Conservation (phyloP, 306 rosid species). For the Canavalia gladiata region DNA sequence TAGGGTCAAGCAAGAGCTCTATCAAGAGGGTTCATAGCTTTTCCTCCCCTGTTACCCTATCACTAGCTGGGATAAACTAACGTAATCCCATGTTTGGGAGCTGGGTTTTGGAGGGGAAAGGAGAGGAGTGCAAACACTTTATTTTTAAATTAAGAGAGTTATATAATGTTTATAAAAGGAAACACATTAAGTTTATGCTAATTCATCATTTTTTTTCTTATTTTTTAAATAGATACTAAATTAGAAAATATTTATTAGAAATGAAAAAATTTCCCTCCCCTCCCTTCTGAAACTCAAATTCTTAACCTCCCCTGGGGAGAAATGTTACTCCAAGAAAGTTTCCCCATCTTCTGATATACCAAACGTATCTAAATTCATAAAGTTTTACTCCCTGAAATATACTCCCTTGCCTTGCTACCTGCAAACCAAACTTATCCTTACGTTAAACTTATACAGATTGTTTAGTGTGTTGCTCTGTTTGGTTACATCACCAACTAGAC, state of each 20-base stretch:
- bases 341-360: not conserved
- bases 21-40: not conserved
- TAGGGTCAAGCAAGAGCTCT: slow-evolving; percentile 10
- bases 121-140: too few relatives aligned
- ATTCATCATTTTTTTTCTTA: too few relatives aligned
- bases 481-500: not conserved
- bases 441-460: not conserved
- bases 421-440: not conserved
- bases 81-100: not conserved
- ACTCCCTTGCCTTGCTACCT: not conserved
- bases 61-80: slow-evolving; percentile 24
- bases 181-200: too few relatives aligned
- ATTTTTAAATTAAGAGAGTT: too few relatives aligned
- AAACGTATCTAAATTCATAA: not conserved
- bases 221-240: too few relatives aligned
- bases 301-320: not conserved
- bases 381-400: not conserved
- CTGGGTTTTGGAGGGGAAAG: too few relatives aligned
- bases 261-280: too few relatives aligned
- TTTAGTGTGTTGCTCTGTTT: slow-evolving; percentile 2
- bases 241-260: too few relatives aligned
- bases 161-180: too few relatives aligned
- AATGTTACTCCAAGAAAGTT: slow-evolving; percentile 3
- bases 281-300: too few relatives aligned
- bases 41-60: not conserved